Evolutionary conservation across 805 yeast species (phyloP), one percentile per base, ranked within the genome.

Genomic region (Tetrapisispora pingtungensis): DNA sequence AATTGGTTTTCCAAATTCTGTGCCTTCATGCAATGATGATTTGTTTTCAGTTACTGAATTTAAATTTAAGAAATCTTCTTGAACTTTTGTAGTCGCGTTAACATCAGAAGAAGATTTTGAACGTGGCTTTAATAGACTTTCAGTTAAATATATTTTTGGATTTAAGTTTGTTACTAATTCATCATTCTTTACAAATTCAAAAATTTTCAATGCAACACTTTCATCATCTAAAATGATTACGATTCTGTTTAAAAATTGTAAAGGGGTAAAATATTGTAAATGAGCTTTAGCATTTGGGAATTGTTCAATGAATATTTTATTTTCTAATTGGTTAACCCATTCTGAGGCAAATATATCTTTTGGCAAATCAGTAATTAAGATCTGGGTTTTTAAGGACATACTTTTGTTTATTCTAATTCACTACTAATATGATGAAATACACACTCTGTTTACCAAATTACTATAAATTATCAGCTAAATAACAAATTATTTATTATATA

Each of bases 191-290:
- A 69, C 40, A 27, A 40, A 47, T 2, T 50, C 37, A 46, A 44
- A 58, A 3, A 66, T 53, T 7, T 49, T 28, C 3, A 18, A 5
- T 0, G 72, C 59, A 3, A 54, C 44, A 5, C 36, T 43, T 35
- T 59, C 64, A 33, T 57, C 52, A 33, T 54, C 55, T n/a, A 67
- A 47, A 3, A 66, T 62, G 14, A 68, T 62, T 52, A 61, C 73
- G 49, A 60, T 61, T 51, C 80, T 73, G 56, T 64, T 68, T 45
- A 59, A 62, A 55, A 54, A 76, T 27, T 56, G 61, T 49, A 59
- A 62, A 49, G 63, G 75, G 18, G 70, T 71, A 55, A 61, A 68
- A 38, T 65, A 62, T 32, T 56, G 47, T 42, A 55, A 33, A 22
- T 53, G 51, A 2, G 46, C 10, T 36, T 43, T 51, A 19, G 58